Percentiles rank a stretch among this genome's conserved stretches.
Evolutionary conservation across 2,329 filamentous ascomycete genomes (phyloP).

Genomic region (Aureobasidium sp.): DNA sequence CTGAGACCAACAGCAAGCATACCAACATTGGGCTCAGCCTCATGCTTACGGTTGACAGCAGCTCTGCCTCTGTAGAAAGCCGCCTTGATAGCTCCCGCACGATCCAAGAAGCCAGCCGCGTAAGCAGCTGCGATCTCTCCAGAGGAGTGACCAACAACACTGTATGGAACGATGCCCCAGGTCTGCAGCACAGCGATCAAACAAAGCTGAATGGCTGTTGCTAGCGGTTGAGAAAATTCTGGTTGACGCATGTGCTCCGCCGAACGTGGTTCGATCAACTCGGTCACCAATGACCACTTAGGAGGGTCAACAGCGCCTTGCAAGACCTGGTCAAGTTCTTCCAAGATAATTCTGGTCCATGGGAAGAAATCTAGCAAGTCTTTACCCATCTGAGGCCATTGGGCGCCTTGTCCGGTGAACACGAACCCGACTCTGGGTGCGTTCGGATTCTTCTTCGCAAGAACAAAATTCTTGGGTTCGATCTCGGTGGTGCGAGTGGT

Average conservation of each 20-base stretch:
- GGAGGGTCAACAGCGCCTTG: not conserved
- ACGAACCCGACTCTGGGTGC: not conserved
- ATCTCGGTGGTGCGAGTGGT: no score
- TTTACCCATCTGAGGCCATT: not conserved
- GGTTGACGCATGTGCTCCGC: not conserved
- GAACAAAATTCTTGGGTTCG: not conserved
- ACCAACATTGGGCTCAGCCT: not conserved
- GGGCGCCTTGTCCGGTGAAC: not conserved
- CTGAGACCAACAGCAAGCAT: slow-evolving; percentile 28
- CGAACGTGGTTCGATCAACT: not conserved
- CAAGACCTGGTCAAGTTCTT: not conserved
- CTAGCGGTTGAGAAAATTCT: not conserved
- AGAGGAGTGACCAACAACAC: slow-evolving; percentile 22
- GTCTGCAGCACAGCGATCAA: not conserved
- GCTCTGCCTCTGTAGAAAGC: not conserved
- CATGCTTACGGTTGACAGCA: no score
- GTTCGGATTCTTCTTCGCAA: no score
- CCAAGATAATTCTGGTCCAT: not conserved
- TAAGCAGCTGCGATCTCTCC: slow-evolving; percentile 28
- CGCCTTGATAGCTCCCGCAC: not conserved
- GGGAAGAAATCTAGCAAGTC: not conserved
- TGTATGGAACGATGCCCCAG: slow-evolving; percentile 17
- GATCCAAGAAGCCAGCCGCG: slow-evolving; percentile 14
- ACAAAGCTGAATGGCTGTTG: not conserved
- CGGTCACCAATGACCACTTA: not conserved